Base-by-base conservation (phyloP, 768 basidiomycete genomes). In the Boletus pseudopeckii region DNA sequence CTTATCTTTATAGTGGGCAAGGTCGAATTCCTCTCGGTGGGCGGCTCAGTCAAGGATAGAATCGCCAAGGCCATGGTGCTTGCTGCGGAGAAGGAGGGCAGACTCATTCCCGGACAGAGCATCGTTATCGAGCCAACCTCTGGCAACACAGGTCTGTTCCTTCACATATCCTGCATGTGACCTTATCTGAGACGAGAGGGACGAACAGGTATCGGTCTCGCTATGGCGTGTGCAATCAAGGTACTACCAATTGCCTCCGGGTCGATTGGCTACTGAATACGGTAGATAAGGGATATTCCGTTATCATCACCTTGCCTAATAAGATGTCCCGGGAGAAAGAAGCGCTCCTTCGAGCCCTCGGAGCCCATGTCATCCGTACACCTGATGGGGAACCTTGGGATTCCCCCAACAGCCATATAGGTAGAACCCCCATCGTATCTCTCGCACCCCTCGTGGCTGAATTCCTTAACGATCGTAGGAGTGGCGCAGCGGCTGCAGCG, bases 321-420 rank as follows among this genome's bases (percentile, higher is more conserved):
- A 98, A 98, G 76, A 98, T 98, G 96, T 93, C 91, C 5, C 70
- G 84, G 52, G 96, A 99, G 74, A 99, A 99, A 71, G 93, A 94
- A 73, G 91, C 91, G 1, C 81, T 91, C 22, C 78, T 99, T 28
- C 85, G 91, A 38, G 92, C 93, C 0, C 80, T 98, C 10, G 96
- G 97, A 4, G 97, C 97, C 3, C 88, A 93, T 68, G 93, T 99
- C 48, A 78, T 98, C 50, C 89, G 97, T 46, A 98, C 97, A 5
- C 96, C 96, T 5, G 92, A 84, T 11, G 88, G 88, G 50, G 92
- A 90, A 1, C 81, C 90, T 5, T 96, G 85, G 83, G 88, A 97
- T 64, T 85, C 92, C 2, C 87, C 90, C 14, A 87, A 92, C 41
- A 91, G 89, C 57, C 90, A 97, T 67, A 89, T 98, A 83, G 90